Percentiles rank a stretch among this genome's conserved stretches.
These are phyloP conservation scores for Cornus florida DNA, from an alignment of 148 eudicot species.

Conservation along the genomic window DNA sequence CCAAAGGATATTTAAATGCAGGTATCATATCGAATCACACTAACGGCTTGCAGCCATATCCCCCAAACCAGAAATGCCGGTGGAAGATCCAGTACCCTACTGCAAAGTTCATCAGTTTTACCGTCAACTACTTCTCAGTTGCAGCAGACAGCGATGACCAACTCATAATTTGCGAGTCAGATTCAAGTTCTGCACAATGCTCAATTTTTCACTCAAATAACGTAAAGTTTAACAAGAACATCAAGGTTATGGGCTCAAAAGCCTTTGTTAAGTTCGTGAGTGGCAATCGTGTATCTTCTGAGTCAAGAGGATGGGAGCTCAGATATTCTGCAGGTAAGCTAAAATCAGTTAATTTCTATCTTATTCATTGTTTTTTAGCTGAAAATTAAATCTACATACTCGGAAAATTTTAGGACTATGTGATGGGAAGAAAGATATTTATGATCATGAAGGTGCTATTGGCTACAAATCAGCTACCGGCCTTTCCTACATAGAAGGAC, in stretches of 20 bases:
- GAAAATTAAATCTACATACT: not conserved
- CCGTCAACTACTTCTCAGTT: not conserved
- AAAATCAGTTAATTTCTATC: not conserved
- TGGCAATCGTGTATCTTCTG: not conserved
- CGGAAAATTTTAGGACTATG: not conserved
- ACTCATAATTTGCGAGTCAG: not conserved
- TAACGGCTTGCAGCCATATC: not conserved
- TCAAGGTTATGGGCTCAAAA: not conserved
- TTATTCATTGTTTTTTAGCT: not conserved
- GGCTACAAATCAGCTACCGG: not conserved
- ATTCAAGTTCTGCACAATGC: not conserved
- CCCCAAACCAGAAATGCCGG: not conserved
- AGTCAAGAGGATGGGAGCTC: slow-evolving; percentile 1
- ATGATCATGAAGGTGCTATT: not conserved
- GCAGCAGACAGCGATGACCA: not conserved
- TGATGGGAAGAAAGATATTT: not conserved
- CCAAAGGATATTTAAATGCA: not conserved
- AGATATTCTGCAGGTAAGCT: not conserved
- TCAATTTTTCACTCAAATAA: not conserved
- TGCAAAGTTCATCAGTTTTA: slow-evolving; percentile 1
- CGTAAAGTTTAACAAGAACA: not conserved
- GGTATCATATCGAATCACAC: not conserved
- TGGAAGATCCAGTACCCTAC: not conserved
- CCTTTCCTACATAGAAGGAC: not conserved
- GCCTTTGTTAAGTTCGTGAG: not conserved